These are phyloP conservation scores for Spirogloea muscicola DNA, from an alignment of 139 green algal species.

Conservation along the genomic window DNA sequence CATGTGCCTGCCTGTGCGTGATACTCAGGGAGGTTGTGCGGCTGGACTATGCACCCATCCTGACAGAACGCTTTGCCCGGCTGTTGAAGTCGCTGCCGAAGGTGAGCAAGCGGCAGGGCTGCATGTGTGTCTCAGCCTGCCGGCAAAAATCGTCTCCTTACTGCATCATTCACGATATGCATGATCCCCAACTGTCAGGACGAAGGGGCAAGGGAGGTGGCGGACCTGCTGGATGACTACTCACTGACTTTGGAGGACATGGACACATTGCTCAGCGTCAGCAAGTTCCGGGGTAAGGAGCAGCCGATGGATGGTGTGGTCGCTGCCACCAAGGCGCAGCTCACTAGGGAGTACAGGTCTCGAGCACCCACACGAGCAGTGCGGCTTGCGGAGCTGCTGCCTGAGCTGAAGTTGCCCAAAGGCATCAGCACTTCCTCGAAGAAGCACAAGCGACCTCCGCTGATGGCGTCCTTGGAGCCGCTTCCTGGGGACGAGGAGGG, in stretches of 20 bases:
- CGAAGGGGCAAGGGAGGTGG: constrained; percentile 61
- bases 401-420: background rate
- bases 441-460: background rate
- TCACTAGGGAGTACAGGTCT: constrained; percentile 62
- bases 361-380: background rate
- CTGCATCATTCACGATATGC: no score
- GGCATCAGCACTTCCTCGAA: background rate
- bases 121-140: no score
- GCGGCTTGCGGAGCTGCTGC: constrained; percentile 15
- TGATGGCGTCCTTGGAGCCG: background rate
- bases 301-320: constrained; percentile 15
- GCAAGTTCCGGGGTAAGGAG: constrained; percentile 37
- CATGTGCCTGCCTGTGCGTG: no score
- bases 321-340: constrained; percentile 27
- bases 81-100: no score
- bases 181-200: no score
- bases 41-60: constrained; percentile 70
- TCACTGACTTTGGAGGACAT: constrained; percentile 50
- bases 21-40: constrained; percentile 58
- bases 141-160: no score
- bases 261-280: constrained; percentile 45
- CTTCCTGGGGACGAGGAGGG: background rate
- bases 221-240: constrained; percentile 59
- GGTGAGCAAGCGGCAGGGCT: no score
- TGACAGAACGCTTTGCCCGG: constrained; percentile 66